Evolutionary conservation across 164 flowering plant genomes (phyloP), one percentile per base, ranked within the genome.

Genomic region (Umbilicus rupestris): DNA sequence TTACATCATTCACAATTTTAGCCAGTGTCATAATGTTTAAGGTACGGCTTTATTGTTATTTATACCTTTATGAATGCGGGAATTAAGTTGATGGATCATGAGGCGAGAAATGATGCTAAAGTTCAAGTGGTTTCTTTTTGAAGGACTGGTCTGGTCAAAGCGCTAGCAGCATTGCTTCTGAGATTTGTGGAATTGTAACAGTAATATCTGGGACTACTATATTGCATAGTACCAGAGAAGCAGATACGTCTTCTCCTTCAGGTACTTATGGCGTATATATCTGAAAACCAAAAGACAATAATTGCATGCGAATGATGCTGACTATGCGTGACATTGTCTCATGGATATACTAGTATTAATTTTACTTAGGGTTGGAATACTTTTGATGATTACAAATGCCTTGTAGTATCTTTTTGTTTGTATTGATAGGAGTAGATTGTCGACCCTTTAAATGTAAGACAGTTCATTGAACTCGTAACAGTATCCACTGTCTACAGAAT

Each of bases 21-120:
- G 91, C 91, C 45, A 86, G 88, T 73, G 87, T 85, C 63, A 86
- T 84, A 69, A 86, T 86, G 91, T 84, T 86, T 68, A 83, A 84
- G 91, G 91, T 83, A 84, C 57, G 7, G 30, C 58, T 52, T 22
- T 26, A 52, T 24, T 31, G 47, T 57, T 4, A 63, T 50, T 8
- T 52, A 22, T 20, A 22, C 15, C 14, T 52, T 22, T 8, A 2
- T 19, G 30, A 1, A 24, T 52, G 58, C 11, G 3, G 58, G 15
- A 10, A 24, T 2, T 22, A 24, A 9, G 44, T n/a, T 47, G 26
- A 47, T n/a, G 24, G 31, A 22, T 52, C 14, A 52, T 52, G 58
- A 22, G 58, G 58, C 14, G 29, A 52, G 28, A 22, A 47, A 52
- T 30, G 8, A 22, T 22, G 29, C 58, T 52, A 22, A n/a, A 47